Evolutionary conservation across 1,284 basidiomycete species (phyloP), one percentile per base, ranked within the genome.

Genomic region (Albatrellus sp.): DNA sequence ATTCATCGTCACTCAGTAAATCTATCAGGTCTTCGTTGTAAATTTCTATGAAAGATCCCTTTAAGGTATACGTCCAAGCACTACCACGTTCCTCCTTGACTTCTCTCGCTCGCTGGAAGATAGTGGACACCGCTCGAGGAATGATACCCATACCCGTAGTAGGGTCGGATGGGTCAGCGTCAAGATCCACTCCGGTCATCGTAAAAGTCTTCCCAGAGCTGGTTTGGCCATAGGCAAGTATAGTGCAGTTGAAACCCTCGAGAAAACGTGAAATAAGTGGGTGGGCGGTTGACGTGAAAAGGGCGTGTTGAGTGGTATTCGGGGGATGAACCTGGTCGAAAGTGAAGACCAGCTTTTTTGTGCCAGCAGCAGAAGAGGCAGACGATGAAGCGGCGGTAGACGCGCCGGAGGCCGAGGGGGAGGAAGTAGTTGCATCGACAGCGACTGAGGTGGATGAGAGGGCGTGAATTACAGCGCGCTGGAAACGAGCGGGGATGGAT

Each of bases 1-100:
- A 69, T 19, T 69, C 64, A 45, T 82, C 80, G 49, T 88, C 80
- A 46, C 77, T 80, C 40, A 96, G 70, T 47, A 94, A 69, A 66
- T 94, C 90, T 57, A 94, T 88, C 47, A 94, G 75, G 67, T 94
- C 90, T 67, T 98, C 94, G 64, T 98, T 98, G 69, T 98, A 98
- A 48, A 98, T 79, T 70, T 98, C 94, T 55, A 98, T 84, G 68
- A 93, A 97, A 34, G 84, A 88, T 43, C 80, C 84, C 64, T 87
- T 90, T 59, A 89, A 65, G 54, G 60, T 80, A 64, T 67, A 92
- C 52, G 71, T 76, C 76, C 89, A 85, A 37, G 77, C 63, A 46
- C 70, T 70, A 28, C 75, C 81, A 34, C 85, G 77, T 52, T 88
- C 80, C 51, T 81, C 76, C 58, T 85, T 85, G 43, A 84, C 66